Evolutionary conservation across 441 rosid species (phyloP), one percentile per base, ranked within the genome.

Genomic region (Jatropha podagrica): DNA sequence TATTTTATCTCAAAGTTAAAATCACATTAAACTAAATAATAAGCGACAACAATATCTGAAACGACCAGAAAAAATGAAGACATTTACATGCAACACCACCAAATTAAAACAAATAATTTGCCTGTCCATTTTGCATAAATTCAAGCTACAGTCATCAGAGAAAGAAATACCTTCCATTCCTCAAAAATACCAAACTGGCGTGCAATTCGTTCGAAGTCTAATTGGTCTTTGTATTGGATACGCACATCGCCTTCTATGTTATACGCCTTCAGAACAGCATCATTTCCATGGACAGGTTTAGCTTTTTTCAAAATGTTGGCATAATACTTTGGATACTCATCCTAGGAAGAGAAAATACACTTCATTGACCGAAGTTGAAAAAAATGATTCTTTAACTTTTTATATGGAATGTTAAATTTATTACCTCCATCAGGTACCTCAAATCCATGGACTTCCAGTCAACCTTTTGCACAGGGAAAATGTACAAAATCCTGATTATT

Each of bases 361-460:
- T 65, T 71, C 68, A 32, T 56, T 72, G 49, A 42, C 46, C 14
- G 18, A 14, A 18, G 14, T 65, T 63, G 26, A 23, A 10, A 41
- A 71, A 69, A 66, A 40, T 64, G 15, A 69, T 69, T 72, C 77
- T 58, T 64, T 9, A 26, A 17, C 38, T 38, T 54, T 59, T 69
- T 46, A 62, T 49, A 63, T 69, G 44, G 42, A 59, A 63, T n/a
- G 12, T 56, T 65, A 70, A 20, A 52, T 32, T 65, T 40, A 69
- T 78, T 90, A 95, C 99, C 98, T 92, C 87, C 78, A 75, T 86
- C 76, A 96, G 86, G 86, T 96, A 96, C 77, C 94, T 90, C 88
- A 96, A 83, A 81, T 96, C 92, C 88, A 71, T 87, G 4, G 92
- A 87, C 80, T 87, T 96, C 99, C 99, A 96, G 65, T 96, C 88